Base-by-base conservation (phyloP, 2,329 filamentous ascomycete species). In the Fusarium anguioides region DNA sequence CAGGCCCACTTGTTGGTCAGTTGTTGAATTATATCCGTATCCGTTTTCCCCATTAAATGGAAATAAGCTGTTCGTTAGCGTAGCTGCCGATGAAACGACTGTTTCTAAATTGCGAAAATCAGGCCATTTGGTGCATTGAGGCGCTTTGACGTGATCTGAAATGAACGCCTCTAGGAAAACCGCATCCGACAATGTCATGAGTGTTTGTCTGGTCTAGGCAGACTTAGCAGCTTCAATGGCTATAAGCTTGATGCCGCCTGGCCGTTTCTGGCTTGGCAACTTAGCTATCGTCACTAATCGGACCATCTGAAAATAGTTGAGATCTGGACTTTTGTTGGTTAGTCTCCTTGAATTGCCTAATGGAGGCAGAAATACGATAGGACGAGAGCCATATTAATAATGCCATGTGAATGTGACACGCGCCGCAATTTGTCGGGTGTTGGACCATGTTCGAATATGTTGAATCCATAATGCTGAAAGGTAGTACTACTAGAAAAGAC, bases 291-390 rank as follows among this genome's bases (percentile, higher is more conserved):
- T 53, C 36, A 41, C 33, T 49, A 26, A 39, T 61, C 37, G 26
- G 41, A 63, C 42, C 41, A 57, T 63, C 40, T 36, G 44, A 42
- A 15, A 36, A 52, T 60, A 39, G 46, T 24, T 18, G 24, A 31
- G 36, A 24, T 63, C 46, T 45, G 45, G 48, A 24, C 27, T 35
- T 46, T 31, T 31, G 29, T 7, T 31, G 21, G 24, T 15, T 41
- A 27, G 21, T 65, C 53, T 68, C 59, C 41, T 41, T 10, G 24
- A 23, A 57, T 61, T 68, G 45, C 64, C 49, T 37, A 52, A 61
- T 47, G 17, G 23, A 44, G 60, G 21, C 47, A 56, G 24, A 44
- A 39, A 26, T 36, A 24, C 39, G 23, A 31, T n/a, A 26, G 35
- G 37, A 18, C 20, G 31, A 37, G 20, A n/a, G 9, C 20, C 31